phyloP scores from a whole-genome alignment of 1,139 yeast genomes.

The Chernovozyma aurita region DNA sequence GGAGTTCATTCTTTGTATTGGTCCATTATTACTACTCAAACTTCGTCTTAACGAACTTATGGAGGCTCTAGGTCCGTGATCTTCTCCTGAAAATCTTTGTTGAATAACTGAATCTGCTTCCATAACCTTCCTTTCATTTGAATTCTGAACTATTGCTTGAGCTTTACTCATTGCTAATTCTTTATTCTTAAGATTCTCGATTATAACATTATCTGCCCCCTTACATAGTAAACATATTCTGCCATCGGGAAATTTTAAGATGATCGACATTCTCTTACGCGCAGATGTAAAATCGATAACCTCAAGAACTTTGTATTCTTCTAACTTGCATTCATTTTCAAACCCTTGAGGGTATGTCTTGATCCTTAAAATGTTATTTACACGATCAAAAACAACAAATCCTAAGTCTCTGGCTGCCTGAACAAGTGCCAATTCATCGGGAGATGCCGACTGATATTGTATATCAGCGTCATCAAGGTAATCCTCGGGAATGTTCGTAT shows the following conservation, averaged over 20 bases:
- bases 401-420: slow-evolving; percentile 96
- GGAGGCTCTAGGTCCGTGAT: slow-evolving; percentile 13
- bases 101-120: slow-evolving; percentile 79
- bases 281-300: slow-evolving; percentile 81
- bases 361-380: slow-evolving; percentile 53
- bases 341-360: slow-evolving; percentile 84
- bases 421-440: slow-evolving; percentile 91
- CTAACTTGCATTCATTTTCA: slow-evolving; percentile 56
- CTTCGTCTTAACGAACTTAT: slow-evolving; percentile 30
- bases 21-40: slow-evolving; percentile 18
- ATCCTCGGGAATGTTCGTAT: slow-evolving; percentile 12
- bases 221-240: slow-evolving; percentile 78
- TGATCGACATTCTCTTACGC: slow-evolving; percentile 92
- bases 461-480: slow-evolving; percentile 43
- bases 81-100: slow-evolving; percentile 36
- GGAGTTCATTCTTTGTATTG: slow-evolving; percentile 34
- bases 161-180: slow-evolving; percentile 61
- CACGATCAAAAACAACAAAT: slow-evolving; percentile 68
- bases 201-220: slow-evolving; percentile 93
- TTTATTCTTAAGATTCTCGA: slow-evolving; percentile 62
- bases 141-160: slow-evolving; percentile 54
- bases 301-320: slow-evolving; percentile 70
- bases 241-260: slow-evolving; percentile 76
- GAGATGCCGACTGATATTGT: slow-evolving; percentile 88
- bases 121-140: slow-evolving; percentile 62